Conservation (phyloP, 2,329 filamentous ascomycete genomes). For the Mycocentrospora acerina region DNA sequence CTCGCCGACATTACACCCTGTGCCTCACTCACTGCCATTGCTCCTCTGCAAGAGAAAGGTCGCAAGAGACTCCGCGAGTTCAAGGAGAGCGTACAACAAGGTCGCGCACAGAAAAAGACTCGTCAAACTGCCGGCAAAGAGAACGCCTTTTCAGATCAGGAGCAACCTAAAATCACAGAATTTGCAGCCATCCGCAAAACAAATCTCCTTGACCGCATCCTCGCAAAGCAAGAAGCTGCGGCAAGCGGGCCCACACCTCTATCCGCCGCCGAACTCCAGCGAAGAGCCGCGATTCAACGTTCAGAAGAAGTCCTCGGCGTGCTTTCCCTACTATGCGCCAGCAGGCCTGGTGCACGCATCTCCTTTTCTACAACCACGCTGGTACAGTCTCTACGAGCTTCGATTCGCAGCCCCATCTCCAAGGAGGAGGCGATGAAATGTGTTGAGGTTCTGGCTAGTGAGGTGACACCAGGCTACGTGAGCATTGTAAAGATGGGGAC, state of each 20-base stretch:
- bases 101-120: constrained; percentile 34
- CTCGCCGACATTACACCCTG: constrained; percentile 56
- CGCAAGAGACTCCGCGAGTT: constrained; percentile 69
- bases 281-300: constrained; percentile 50
- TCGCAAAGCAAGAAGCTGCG: constrained; percentile 50
- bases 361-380: constrained; percentile 49
- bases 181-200: constrained; percentile 45
- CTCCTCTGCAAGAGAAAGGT: constrained; percentile 64
- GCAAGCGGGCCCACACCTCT: constrained; percentile 42
- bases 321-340: constrained; percentile 45
- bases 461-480: constrained; percentile 49
- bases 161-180: constrained; percentile 39
- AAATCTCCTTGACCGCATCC: constrained; percentile 53
- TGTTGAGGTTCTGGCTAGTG: constrained; percentile 46
- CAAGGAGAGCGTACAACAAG: constrained; percentile 58
- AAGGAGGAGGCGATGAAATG: constrained; percentile 48
- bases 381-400: constrained; percentile 47
- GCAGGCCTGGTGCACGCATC: constrained; percentile 37
- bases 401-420: constrained; percentile 49
- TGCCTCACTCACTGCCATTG: constrained; percentile 54
- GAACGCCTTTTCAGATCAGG: constrained; percentile 24
- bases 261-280: constrained; percentile 46
- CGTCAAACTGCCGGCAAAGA: constrained; percentile 33
- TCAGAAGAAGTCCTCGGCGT: constrained; percentile 49
- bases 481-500: constrained; percentile 40